phyloP scores from a whole-genome alignment of 768 basidiomycete species.

The Hypholoma fasciculare region DNA sequence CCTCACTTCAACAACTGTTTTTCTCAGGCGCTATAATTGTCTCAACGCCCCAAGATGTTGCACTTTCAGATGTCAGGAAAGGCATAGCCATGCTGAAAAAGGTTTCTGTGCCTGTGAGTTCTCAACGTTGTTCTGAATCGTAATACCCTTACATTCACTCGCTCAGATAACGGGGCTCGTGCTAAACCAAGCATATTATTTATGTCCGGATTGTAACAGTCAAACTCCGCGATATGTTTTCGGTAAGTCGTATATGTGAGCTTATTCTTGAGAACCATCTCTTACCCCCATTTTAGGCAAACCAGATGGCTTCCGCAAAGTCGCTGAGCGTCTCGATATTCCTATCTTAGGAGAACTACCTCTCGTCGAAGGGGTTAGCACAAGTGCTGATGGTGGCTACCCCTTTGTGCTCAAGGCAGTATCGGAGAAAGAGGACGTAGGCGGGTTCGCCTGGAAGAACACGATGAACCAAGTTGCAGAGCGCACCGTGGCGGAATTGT shows the following conservation, averaged over 20 bases:
- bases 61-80: constrained; percentile 87
- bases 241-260: constrained; percentile 13
- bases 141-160: neutral
- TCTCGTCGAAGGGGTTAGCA: constrained; percentile 73
- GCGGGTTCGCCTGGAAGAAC: constrained; percentile 24
- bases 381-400: constrained; percentile 67
- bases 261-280: constrained; percentile 37
- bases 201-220: constrained; percentile 70
- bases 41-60: constrained; percentile 94
- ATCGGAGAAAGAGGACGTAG: constrained; percentile 16
- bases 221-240: constrained; percentile 39
- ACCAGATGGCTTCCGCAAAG: constrained; percentile 58
- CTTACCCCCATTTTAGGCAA: constrained; percentile 49
- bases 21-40: constrained; percentile 84
- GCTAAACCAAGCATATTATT: constrained; percentile 86
- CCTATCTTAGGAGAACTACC: constrained; percentile 80
- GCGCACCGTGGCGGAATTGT: constrained; percentile 12
- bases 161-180: constrained; percentile 80
- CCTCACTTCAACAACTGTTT: neutral
- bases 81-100: constrained; percentile 93
- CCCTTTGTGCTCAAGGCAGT: constrained; percentile 41
- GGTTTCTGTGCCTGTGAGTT: constrained; percentile 78
- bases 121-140: neutral
- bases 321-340: constrained; percentile 57
- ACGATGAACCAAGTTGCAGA: constrained; percentile 23